Evolutionary conservation across 2,329 filamentous ascomycete genomes (phyloP), one percentile per base, ranked within the genome.

Genomic region (Cladobotryum protrusum): DNA sequence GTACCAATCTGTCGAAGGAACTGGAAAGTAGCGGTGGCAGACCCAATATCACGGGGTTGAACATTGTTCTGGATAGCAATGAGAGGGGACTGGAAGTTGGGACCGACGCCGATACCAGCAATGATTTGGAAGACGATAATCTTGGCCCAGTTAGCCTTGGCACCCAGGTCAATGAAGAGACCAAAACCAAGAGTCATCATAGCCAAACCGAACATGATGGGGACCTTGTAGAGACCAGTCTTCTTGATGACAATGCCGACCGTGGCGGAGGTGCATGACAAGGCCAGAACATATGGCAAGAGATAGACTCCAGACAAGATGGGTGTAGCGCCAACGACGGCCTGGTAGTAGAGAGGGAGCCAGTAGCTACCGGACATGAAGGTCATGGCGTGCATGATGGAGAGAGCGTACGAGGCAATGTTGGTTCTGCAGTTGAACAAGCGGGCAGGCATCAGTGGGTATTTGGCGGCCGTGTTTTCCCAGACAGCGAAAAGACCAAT

Each of bases 301-400:
- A 89, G 66, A 61, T 89, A 89, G 44, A 91, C 81, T 45, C 89
- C 89, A 1, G 83, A 87, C 29, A 86, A 70, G 34, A 91, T 78
- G 0, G 88, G 85, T 0, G 77, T 75, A 2, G 81, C 81, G 45
- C 85, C 78, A 40, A 88, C 74, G 46, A 87, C 82, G 46, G 84
- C 79, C 68, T 95, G 89, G 68, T 90, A 92, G 72, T 95, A 96
- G 2, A 95, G 76, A 0, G 89, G 89, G 4, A 95, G 74, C 70
- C 87, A 95, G 73, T 92, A 95, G 54, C 79, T 82, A 29, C 80
- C 82, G 1, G 85, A 80, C 61, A 92, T 89, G 72, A 92, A 92
- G 56, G 86, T 82, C 57, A 85, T 79, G 41, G 85, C 85, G 64
- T 95, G 88, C 54, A 80, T 76, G 68, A 89, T 89, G 57, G 82